phyloP scores from a whole-genome alignment of 2,329 filamentous ascomycete genomes.

The Cladosporium sp. region DNA sequence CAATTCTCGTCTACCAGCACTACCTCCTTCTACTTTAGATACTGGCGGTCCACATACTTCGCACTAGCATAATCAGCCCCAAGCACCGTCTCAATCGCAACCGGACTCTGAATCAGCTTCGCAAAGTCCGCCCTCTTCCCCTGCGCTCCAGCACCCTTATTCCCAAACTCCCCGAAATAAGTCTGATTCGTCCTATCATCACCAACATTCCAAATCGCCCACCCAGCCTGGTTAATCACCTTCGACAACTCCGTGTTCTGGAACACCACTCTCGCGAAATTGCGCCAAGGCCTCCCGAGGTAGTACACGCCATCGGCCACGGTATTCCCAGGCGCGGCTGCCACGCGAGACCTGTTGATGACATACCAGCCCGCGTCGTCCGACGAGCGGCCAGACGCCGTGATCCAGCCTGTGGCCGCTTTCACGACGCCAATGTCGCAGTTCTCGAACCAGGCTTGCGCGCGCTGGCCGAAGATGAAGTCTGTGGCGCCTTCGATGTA shows the following conservation, averaged over 20 bases:
- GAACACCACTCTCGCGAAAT: constrained; percentile 54
- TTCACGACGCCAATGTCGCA: constrained; percentile 50
- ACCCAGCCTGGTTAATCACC: constrained; percentile 62
- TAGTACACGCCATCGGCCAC: constrained; percentile 46
- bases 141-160: constrained; percentile 55
- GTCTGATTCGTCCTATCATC: constrained; percentile 55
- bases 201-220: constrained; percentile 56
- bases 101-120: constrained; percentile 41
- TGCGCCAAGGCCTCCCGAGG: constrained; percentile 56
- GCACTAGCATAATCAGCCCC: constrained; percentile 43
- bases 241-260: constrained; percentile 53
- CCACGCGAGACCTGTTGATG: constrained; percentile 55
- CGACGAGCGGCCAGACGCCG: constrained; percentile 44
- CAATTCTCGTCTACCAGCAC: background rate
- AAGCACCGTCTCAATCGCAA: constrained; percentile 48
- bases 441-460: constrained; percentile 54
- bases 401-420: constrained; percentile 36
- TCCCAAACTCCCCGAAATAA: constrained; percentile 59
- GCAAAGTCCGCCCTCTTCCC: constrained; percentile 56
- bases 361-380: constrained; percentile 52
- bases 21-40: constrained; percentile 27
- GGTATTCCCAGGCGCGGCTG: constrained; percentile 41
- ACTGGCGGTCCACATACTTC: constrained; percentile 47
- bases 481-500: constrained; percentile 61
- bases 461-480: constrained; percentile 60